Conservation (phyloP, 2,329 filamentous ascomycete genomes). For the Mycosphaerella sp. region DNA sequence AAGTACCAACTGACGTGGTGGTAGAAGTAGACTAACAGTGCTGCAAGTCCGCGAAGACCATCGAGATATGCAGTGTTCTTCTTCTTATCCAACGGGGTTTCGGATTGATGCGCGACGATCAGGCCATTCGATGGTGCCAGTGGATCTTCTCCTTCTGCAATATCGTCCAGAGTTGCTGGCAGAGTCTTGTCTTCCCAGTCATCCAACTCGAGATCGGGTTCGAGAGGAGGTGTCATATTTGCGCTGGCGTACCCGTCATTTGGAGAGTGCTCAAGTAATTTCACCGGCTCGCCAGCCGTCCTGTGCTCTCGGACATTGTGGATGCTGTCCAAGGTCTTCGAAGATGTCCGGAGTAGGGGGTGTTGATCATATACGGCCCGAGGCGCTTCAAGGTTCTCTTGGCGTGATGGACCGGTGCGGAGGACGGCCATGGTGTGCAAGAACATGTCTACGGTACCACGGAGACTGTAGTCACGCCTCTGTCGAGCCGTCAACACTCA, state of each 20-base stretch:
- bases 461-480: no score
- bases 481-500: no score
- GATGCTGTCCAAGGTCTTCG: neutral
- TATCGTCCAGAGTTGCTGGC: conserved; percentile 4
- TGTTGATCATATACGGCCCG: neutral
- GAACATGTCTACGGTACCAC: no score
- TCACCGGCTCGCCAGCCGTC: neutral
- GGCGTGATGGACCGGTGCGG: no score
- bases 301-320: neutral
- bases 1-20: conserved; percentile 43
- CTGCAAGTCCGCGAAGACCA: conserved; percentile 59
- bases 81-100: conserved; percentile 5
- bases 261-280: neutral
- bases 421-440: no score
- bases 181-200: conserved; percentile 7
- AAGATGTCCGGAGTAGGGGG: no score
- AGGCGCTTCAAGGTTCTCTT: neutral
- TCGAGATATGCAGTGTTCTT: conserved; percentile 45
- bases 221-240: neutral
- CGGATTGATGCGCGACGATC: neutral
- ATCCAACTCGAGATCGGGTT: conserved; percentile 4
- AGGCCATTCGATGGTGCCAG: conserved; percentile 6
- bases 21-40: conserved; percentile 58
- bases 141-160: conserved; percentile 7
- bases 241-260: neutral